Evolutionary conservation across 495 filamentous ascomycete genomes (phyloP).

Genomic region (Astrothelium macrocarpum): DNA sequence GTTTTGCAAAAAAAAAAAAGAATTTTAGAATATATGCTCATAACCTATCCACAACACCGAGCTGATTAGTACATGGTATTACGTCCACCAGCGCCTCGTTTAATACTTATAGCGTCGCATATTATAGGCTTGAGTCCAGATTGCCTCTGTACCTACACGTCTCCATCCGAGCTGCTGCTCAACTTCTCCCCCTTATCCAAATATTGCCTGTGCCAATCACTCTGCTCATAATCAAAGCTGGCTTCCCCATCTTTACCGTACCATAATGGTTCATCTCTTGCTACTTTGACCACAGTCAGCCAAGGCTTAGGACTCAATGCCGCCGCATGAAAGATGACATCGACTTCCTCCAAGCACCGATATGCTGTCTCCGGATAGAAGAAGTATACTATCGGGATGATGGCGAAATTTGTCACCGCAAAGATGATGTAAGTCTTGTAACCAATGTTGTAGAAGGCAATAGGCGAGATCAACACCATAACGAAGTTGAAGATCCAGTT

Average conservation of each 20-base stretch:
- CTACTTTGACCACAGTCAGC: conserved; percentile 50
- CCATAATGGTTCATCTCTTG: conserved; percentile 55
- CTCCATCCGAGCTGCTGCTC: conserved; percentile 3
- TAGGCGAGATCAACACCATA: conserved; percentile 64
- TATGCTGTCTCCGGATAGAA: conserved; percentile 70
- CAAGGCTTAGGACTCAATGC: conserved; percentile 35
- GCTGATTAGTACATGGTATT: too few relatives aligned
- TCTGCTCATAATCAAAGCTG: conserved; percentile 49
- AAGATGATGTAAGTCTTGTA: conserved; percentile 74
- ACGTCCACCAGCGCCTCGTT: too few relatives aligned
- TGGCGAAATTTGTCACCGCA: conserved; percentile 65
- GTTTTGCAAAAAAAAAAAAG: too few relatives aligned
- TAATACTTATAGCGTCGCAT: too few relatives aligned
- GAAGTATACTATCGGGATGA: conserved; percentile 61
- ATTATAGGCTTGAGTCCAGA: too few relatives aligned
- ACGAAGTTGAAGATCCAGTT: conserved; percentile 54
- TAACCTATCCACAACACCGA: too few relatives aligned
- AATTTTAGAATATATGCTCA: too few relatives aligned
- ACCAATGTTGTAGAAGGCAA: conserved; percentile 55
- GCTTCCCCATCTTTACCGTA: conserved; percentile 61
- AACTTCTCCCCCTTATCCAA: neutral
- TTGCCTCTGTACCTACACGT: too few relatives aligned
- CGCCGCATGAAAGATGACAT: conserved; percentile 59
- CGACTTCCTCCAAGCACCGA: conserved; percentile 67
- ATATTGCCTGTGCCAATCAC: conserved; percentile 1